These are phyloP conservation scores for Verticillium isaacii DNA, from an alignment of 2,329 filamentous ascomycete species.

Conservation along the genomic window DNA sequence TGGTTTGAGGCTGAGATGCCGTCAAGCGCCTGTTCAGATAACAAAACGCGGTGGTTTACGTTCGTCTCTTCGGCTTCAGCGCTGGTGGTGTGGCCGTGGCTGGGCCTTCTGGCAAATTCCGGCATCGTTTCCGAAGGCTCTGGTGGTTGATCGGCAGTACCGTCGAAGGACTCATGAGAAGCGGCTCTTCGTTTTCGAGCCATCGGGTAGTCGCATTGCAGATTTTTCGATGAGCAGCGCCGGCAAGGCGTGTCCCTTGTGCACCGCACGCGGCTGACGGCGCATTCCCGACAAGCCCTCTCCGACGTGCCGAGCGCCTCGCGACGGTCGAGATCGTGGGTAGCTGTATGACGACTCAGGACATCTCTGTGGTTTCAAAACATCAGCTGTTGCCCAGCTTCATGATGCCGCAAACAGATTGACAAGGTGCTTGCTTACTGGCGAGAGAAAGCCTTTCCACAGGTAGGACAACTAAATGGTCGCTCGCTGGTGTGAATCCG, in stretches of 20 bases:
- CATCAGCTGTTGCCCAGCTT: background rate
- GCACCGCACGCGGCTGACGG: constrained; percentile 8
- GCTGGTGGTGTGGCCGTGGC: background rate
- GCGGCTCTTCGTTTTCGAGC: constrained; percentile 1
- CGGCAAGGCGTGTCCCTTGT: constrained; percentile 7
- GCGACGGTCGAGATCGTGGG: constrained; percentile 2
- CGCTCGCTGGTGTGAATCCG: constrained; percentile 8
- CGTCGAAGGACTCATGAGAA: background rate
- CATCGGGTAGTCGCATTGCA: constrained; percentile 10
- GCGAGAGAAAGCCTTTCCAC: constrained; percentile 7
- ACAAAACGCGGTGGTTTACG: background rate
- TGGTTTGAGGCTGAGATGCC: background rate
- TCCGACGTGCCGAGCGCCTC: background rate
- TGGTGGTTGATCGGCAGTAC: background rate
- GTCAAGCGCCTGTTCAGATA: background rate
- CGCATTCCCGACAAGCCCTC: constrained; percentile 10
- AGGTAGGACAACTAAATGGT: constrained; percentile 5
- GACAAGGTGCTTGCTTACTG: background rate
- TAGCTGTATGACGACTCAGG: constrained; percentile 4
- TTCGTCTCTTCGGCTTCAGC: background rate
- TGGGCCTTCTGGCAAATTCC: background rate
- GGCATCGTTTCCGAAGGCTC: background rate
- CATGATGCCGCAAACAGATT: background rate
- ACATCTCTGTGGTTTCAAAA: constrained; percentile 1
- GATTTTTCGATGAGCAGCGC: constrained; percentile 3